These are phyloP conservation scores for Phialocephala sp. DNA, from an alignment of 2,329 filamentous ascomycete genomes.

Conservation along the genomic window DNA sequence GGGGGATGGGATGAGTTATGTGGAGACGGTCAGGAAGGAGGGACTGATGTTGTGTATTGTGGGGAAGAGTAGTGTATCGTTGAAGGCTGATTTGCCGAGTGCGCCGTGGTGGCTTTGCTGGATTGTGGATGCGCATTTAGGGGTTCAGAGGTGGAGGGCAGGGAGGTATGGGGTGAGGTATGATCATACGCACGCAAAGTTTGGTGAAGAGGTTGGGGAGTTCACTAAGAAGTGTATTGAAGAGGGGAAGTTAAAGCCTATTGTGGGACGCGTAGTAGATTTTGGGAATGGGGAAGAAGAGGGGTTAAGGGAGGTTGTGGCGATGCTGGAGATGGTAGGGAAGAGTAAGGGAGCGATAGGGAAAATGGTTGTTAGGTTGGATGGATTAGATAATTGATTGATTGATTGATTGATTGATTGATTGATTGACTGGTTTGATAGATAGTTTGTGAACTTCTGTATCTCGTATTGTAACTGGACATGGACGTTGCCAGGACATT, in stretches of 20 bases:
- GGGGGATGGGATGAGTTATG: slow-evolving; percentile 43
- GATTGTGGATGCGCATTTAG: slow-evolving; percentile 40
- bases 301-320: slow-evolving; percentile 41
- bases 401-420: neutral
- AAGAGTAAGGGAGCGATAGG: slow-evolving; percentile 38
- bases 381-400: slow-evolving; percentile 1
- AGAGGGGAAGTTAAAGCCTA: slow-evolving; percentile 39
- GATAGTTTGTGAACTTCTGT: too few relatives aligned
- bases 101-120: slow-evolving; percentile 34
- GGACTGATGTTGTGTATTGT: slow-evolving; percentile 46
- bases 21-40: slow-evolving; percentile 44
- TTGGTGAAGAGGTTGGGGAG: slow-evolving; percentile 42
- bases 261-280: slow-evolving; percentile 43
- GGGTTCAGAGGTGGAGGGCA: slow-evolving; percentile 17
- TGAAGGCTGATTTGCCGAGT: slow-evolving; percentile 39
- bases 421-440: too few relatives aligned
- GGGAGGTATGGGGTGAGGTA: slow-evolving; percentile 13
- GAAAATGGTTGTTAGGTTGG: slow-evolving; percentile 1
- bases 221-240: slow-evolving; percentile 36
- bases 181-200: slow-evolving; percentile 6
- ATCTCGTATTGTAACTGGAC: neutral
- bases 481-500: neutral
- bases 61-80: slow-evolving; percentile 43
- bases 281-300: slow-evolving; percentile 37
- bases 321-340: slow-evolving; percentile 44